phyloP scores from a whole-genome alignment of 2,329 filamentous ascomycete species.

The Trichophyton mentagrophytes region DNA sequence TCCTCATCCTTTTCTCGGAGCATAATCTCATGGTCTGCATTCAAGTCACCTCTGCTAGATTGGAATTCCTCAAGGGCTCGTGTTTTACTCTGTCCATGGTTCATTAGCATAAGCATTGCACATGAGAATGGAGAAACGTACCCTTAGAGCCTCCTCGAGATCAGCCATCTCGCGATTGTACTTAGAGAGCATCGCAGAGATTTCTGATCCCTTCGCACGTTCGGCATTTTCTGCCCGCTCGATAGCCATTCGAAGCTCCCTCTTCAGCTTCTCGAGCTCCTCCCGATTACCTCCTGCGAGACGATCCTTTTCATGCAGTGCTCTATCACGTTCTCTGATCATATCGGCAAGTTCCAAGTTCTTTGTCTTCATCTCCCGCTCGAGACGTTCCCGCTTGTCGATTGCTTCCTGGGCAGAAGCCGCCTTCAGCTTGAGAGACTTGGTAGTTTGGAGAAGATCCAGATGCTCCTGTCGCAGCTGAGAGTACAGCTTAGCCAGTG shows the following conservation, averaged over 20 bases:
- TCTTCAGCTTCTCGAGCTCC: slow-evolving; percentile 85
- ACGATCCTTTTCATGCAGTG: slow-evolving; percentile 84
- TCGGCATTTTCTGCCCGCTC: slow-evolving; percentile 88
- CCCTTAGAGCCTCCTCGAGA: slow-evolving; percentile 73
- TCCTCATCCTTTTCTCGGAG: slow-evolving; percentile 94
- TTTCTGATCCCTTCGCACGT: slow-evolving; percentile 82
- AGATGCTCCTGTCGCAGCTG: slow-evolving; percentile 91
- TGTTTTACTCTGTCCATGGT: slow-evolving; percentile 58
- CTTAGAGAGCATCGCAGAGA: slow-evolving; percentile 86
- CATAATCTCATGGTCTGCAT: slow-evolving; percentile 71
- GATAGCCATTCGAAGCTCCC: slow-evolving; percentile 81
- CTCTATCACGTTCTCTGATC: slow-evolving; percentile 91
- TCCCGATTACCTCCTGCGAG: slow-evolving; percentile 77
- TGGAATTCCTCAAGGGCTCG: slow-evolving; percentile 74
- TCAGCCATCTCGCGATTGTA: slow-evolving; percentile 97
- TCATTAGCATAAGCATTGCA: slow-evolving; percentile 13
- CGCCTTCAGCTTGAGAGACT: slow-evolving; percentile 88
- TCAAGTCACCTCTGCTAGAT: slow-evolving; percentile 62
- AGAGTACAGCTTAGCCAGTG: slow-evolving; percentile 90
- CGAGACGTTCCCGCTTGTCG: slow-evolving; percentile 82
- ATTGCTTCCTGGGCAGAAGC: slow-evolving; percentile 95
- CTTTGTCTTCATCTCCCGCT: slow-evolving; percentile 97
- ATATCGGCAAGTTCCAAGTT: slow-evolving; percentile 97
- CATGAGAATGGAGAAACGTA: slow-evolving; percentile 17
- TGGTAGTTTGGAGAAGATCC: slow-evolving; percentile 90